Evolutionary conservation across 345 rosid species (phyloP).

Genomic region (Jatropha curcas): DNA sequence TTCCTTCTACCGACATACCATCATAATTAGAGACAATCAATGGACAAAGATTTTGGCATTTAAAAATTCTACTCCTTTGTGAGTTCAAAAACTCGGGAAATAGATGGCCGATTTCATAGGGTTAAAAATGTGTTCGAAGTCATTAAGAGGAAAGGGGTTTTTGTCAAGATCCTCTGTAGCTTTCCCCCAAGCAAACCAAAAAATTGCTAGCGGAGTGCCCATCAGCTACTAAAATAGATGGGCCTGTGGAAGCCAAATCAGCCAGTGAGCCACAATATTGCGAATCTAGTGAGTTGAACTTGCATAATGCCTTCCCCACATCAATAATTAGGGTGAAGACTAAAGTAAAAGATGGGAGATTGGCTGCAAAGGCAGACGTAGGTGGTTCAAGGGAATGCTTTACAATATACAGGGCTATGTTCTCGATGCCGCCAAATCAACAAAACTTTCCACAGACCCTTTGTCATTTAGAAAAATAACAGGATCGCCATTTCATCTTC

Average conservation of each 20-base stretch:
- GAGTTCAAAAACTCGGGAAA: conserved; percentile 29
- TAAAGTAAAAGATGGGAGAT: too few relatives aligned
- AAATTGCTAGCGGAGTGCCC: conserved; percentile 34
- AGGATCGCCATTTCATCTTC: conserved; percentile 21
- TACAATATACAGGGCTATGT: too few relatives aligned
- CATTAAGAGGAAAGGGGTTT: conserved; percentile 20
- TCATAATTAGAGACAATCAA: not conserved
- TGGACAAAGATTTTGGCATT: conserved; percentile 14
- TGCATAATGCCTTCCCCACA: conserved; percentile 31
- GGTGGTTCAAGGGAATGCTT: conserved; percentile 23
- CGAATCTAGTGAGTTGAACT: conserved; percentile 30
- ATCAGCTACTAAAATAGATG: conserved; percentile 32
- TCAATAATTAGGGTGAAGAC: too few relatives aligned
- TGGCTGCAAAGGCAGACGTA: too few relatives aligned
- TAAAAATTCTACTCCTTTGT: conserved; percentile 29
- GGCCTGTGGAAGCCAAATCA: conserved; percentile 29
- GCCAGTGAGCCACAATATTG: conserved; percentile 36
- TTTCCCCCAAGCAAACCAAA: conserved; percentile 36
- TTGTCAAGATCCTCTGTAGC: conserved; percentile 32
- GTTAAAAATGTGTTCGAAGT: conserved; percentile 22
- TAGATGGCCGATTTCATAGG: conserved; percentile 27
- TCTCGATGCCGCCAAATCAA: conserved; percentile 33
- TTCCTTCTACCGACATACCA: not conserved
- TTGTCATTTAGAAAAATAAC: conserved; percentile 29
- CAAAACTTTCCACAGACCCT: conserved; percentile 29